These are phyloP conservation scores for Casuarina glauca DNA, from an alignment of 306 rosid genomes.

Conservation along the genomic window DNA sequence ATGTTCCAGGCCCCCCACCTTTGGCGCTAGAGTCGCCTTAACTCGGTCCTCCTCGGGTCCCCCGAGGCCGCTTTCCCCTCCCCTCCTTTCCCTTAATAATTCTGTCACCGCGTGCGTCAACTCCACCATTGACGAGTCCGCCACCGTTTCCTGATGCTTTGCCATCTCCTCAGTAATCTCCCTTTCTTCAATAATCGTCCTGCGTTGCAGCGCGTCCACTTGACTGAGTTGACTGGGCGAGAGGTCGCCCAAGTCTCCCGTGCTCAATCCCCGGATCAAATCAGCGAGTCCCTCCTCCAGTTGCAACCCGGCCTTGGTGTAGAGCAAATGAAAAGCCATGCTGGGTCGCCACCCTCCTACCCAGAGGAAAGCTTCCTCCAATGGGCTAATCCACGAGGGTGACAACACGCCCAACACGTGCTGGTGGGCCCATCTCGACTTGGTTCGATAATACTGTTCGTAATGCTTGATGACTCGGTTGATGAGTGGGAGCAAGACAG, in stretches of 20 bases:
- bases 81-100: conserved; percentile 14
- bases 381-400: conserved; percentile 50
- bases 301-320: conserved; percentile 60
- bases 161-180: conserved; percentile 54
- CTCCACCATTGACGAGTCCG: conserved; percentile 50
- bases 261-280: conserved; percentile 28
- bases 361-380: conserved; percentile 69
- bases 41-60: conserved; percentile 28
- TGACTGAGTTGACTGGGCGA: conserved; percentile 37
- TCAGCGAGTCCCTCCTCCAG: conserved; percentile 35
- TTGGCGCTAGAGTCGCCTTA: conserved; percentile 32
- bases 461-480: conserved; percentile 41
- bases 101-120: conserved; percentile 41
- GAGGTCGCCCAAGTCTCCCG: conserved; percentile 48
- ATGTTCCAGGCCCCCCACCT: conserved; percentile 43
- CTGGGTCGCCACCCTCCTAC: conserved; percentile 79
- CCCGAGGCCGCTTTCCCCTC: neutral
- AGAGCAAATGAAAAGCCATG: conserved; percentile 59
- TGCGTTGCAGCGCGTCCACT: conserved; percentile 48
- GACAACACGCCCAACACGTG: conserved; percentile 44
- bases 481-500: conserved; percentile 14
- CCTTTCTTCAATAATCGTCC: conserved; percentile 50
- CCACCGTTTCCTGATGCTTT: conserved; percentile 49
- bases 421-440: conserved; percentile 34
- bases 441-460: conserved; percentile 44